phyloP scores from a whole-genome alignment of 176 grass and related monocot species.

The Ananas comosus region DNA sequence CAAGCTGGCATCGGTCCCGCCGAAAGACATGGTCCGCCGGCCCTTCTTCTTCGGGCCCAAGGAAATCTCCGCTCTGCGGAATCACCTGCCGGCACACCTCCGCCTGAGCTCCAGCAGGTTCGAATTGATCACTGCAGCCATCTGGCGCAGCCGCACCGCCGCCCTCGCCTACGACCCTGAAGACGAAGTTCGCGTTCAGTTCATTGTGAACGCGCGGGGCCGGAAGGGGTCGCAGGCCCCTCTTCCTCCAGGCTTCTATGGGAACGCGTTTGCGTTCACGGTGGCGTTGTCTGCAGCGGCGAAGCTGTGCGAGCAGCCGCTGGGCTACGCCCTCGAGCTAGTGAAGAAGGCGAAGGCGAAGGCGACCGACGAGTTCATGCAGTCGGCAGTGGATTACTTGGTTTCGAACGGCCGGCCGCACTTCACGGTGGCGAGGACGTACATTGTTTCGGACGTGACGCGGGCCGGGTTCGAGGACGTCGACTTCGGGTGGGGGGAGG shows the following conservation, averaged over 20 bases:
- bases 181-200: constrained; percentile 16
- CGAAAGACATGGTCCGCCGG: constrained; percentile 10
- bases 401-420: constrained; percentile 1
- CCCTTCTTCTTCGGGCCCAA: constrained; percentile 33
- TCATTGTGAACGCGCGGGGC: constrained; percentile 30
- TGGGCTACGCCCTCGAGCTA: constrained; percentile 19
- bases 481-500: constrained; percentile 36
- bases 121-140: constrained; percentile 25
- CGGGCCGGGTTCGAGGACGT: constrained; percentile 18
- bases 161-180: constrained; percentile 20
- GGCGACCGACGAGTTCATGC: constrained; percentile 20
- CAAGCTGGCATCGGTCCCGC: neutral
- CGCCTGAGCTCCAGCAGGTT: constrained; percentile 14
- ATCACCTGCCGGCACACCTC: neutral
- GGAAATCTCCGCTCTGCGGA: constrained; percentile 22
- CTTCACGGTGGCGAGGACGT: constrained; percentile 16
- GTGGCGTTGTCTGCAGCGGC: constrained; percentile 5
- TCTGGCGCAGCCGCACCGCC: constrained; percentile 24
- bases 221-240: neutral
- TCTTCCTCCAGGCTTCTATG: constrained; percentile 24
- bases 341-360: constrained; percentile 21
- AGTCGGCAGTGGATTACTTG: constrained; percentile 22
- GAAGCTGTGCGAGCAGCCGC: constrained; percentile 1
- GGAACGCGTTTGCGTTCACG: constrained; percentile 25
- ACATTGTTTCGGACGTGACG: constrained; percentile 36